A percentile compares a stretch with the other conserved stretches of the same genome.
phyloP scores from a whole-genome alignment of 2,329 filamentous ascomycete genomes.

The Hypoxylon sp. region DNA sequence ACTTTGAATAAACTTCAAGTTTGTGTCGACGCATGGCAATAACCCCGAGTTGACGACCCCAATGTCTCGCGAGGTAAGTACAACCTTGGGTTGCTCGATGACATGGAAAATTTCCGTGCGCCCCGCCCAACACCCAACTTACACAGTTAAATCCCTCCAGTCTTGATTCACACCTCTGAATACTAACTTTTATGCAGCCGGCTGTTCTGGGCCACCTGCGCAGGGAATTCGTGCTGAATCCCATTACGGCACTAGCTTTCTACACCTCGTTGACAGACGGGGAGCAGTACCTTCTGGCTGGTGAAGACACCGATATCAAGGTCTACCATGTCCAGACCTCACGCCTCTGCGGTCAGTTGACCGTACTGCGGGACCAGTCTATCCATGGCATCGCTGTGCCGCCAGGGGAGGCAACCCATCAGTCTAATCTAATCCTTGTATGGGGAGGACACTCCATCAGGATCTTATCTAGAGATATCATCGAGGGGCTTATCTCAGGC shows the following conservation, averaged over 20 bases:
- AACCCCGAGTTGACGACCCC: slow-evolving; percentile 27
- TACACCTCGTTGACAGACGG: slow-evolving; percentile 55
- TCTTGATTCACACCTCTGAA: neutral
- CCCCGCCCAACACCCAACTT: slow-evolving; percentile 4
- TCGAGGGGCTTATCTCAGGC: slow-evolving; percentile 56
- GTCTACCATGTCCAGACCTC: slow-evolving; percentile 63
- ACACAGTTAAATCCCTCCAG: slow-evolving; percentile 4
- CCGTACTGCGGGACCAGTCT: slow-evolving; percentile 76
- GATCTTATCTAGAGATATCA: slow-evolving; percentile 54
- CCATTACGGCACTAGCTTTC: slow-evolving; percentile 73
- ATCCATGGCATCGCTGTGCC: slow-evolving; percentile 79
- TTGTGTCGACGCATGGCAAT: slow-evolving; percentile 30
- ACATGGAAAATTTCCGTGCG: slow-evolving; percentile 22
- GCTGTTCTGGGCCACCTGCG: slow-evolving; percentile 42
- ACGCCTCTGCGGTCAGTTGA: slow-evolving; percentile 59
- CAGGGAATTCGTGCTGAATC: slow-evolving; percentile 62
- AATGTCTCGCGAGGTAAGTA: slow-evolving; percentile 50
- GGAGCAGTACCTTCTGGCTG: slow-evolving; percentile 66
- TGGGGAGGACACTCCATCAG: slow-evolving; percentile 80
- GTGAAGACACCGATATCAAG: slow-evolving; percentile 71
- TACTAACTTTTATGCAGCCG: slow-evolving; percentile 31
- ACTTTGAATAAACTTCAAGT: slow-evolving; percentile 1
- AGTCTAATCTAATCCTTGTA: slow-evolving; percentile 63
- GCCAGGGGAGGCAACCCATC: slow-evolving; percentile 41
- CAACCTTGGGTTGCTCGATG: neutral